Evolutionary conservation across 208 protist genomes (phyloP), one percentile per base, ranked within the genome.

Genomic region (Leishmania major): DNA sequence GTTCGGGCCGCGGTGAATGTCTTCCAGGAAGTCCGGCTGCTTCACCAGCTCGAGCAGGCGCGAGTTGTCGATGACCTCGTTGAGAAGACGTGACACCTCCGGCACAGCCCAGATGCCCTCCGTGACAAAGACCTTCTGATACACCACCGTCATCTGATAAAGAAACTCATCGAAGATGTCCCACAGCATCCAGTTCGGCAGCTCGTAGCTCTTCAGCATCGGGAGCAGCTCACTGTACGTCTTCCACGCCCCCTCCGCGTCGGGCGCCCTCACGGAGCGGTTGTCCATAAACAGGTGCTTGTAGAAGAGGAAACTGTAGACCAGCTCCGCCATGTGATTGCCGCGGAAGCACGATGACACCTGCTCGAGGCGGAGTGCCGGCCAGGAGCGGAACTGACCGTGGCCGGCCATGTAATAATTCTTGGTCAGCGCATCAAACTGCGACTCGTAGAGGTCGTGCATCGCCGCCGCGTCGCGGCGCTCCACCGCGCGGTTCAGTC

Each of bases 101-200:
- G 84, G 79, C 62, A 96, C 86, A 35, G 89, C 85, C 95, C 95
- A 98, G 82, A 93, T 90, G 43, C 77, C 81, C 71, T 85, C 81
- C 49, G 86, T 87, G 57, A 88, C 80, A 84, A 90, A 95, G 72
- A 89, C 90, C 79, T 95, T 93, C 89, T 96, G 92, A 85, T 97
- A 96, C 43, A 96, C 95, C 40, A 95, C 90, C 35, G 93, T 94
- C 87, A 98, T 94, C 82, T 98, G 93, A 84, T 94, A 98, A 6
- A 96, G 79, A 64, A 96, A 96, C 87, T 98, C 93, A 70, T 98
- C 95, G 83, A 98, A 96, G 43, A 98, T 91, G 83, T 98, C 95
- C 95, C 95, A 98, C 72, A 98, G 79, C 83, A 96, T 89, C 85
- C 89, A 94, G 82, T 87, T 96, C 45, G 95, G 95, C 69, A 98